Evolutionary conservation across 1,139 yeast species (phyloP).

Genomic region (Eremothecium gossypii): DNA sequence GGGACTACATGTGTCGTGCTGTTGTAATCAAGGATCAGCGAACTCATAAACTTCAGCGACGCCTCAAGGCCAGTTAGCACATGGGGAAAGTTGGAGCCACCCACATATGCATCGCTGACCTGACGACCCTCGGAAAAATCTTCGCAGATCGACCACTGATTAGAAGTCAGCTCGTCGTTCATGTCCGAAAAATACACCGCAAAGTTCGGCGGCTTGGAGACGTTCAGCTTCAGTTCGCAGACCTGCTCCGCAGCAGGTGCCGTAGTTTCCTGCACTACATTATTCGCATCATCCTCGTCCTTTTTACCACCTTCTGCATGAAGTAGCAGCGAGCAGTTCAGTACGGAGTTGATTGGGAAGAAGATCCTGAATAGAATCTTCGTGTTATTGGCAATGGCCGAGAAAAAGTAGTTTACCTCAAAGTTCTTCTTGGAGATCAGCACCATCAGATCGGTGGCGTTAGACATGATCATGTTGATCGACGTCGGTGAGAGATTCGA

Average conservation of each 20-base stretch:
- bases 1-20: constrained; percentile 25
- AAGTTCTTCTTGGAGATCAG: constrained; percentile 57
- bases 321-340: constrained; percentile 32
- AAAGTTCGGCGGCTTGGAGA: constrained; percentile 59
- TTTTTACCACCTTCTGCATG: constrained; percentile 26
- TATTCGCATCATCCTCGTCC: constrained; percentile 9
- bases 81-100: constrained; percentile 39
- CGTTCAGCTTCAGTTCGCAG: constrained; percentile 43
- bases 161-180: constrained; percentile 35
- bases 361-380: constrained; percentile 63
- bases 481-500: constrained; percentile 59
- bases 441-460: constrained; percentile 56
- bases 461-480: constrained; percentile 50
- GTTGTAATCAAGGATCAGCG: constrained; percentile 42
- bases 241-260: constrained; percentile 15
- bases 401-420: constrained; percentile 66
- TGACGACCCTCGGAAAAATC: constrained; percentile 79
- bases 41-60: constrained; percentile 45
- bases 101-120: constrained; percentile 55
- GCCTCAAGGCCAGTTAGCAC: constrained; percentile 42
- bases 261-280: constrained; percentile 5
- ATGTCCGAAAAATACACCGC: constrained; percentile 54
- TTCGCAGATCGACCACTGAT: constrained; percentile 77
- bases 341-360: constrained; percentile 41
- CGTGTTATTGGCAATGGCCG: constrained; percentile 57